Base-by-base conservation (phyloP, 148 eudicot species). In the Arbutus unedo region DNA sequence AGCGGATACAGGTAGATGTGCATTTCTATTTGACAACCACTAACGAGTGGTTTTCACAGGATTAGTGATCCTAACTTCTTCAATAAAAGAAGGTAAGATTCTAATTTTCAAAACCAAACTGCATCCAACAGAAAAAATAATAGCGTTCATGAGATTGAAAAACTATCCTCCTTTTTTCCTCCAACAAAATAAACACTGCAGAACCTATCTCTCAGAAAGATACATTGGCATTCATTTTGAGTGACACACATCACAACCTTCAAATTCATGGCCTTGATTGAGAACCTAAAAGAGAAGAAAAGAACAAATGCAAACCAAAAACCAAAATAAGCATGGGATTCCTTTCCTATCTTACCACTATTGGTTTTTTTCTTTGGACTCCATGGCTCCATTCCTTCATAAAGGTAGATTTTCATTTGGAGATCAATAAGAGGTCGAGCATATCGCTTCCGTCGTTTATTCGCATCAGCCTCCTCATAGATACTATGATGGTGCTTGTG, bases 381-480 rank as follows among this genome's bases (percentile, higher is more conserved):
- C 99, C 99, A 97, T 19, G 97, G 93, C 85, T 93, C 90, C 93
- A 96, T 73, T 74, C 98, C 98, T 85, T 94, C 99, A 47, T 91
- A 97, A 66, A 84, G 90, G 82, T 94, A 97, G 78, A 97, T 96
- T 81, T 92, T 94, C 97, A 93, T 94, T 49, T 97, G 99, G 60
- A 91, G 97, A 87, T 97, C 97, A 84, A 97, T 92, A 15, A 97
- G 90, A 77, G 98, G 99, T 77, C 98, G 92, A 76, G 99, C 99
- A 90, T 97, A 94, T 55, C 97, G 92, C 85, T 97, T 97, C 89
- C 98, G 94, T 62, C 97, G 90, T 84, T 97, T 97, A 89, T 94
- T 94, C 50, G 99, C 86, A 92, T 97, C 99, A 82, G 99, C 99
- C 90, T 97, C 99, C 90, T 97, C 97, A 25, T 91, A 97, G 72